A percentile compares a stretch with the other conserved stretches of the same genome.
Evolutionary conservation across 768 basidiomycete genomes (phyloP).

Genomic region (Amylocystis lapponica): DNA sequence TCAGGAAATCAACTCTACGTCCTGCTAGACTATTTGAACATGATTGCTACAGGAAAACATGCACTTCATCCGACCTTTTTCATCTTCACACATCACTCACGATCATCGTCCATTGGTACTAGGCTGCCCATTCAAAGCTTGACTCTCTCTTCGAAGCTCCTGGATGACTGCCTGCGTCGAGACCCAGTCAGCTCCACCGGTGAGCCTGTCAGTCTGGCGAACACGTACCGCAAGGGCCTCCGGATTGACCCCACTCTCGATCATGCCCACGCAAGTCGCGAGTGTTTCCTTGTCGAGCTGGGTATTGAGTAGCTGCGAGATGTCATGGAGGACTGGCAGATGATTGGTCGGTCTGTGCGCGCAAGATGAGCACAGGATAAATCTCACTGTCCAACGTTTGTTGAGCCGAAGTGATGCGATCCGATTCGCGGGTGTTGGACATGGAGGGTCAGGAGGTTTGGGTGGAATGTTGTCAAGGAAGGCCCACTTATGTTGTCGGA

Average conservation of each 20-base stretch:
- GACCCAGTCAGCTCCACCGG: conserved; percentile 9
- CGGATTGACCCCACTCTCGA: conserved; percentile 89
- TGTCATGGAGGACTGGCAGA: conserved; percentile 73
- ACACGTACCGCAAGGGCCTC: conserved; percentile 80
- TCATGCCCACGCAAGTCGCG: conserved; percentile 89
- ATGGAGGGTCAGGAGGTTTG: too few species aligned
- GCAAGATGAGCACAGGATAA: too few species aligned
- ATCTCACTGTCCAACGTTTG: conserved; percentile 9
- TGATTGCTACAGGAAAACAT: too few species aligned
- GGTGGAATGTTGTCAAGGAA: too few species aligned
- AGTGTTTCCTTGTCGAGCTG: conserved; percentile 86
- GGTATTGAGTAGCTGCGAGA: conserved; percentile 85
- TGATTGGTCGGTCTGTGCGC: neutral
- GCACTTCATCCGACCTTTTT: too few species aligned
- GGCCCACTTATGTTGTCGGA: too few species aligned
- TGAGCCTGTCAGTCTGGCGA: neutral
- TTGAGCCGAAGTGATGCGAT: conserved; percentile 39
- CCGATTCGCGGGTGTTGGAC: too few species aligned
- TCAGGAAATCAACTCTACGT: too few species aligned
- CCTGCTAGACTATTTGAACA: too few species aligned
- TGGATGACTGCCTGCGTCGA: conserved; percentile 73
- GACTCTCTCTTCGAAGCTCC: conserved; percentile 71
- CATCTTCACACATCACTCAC: too few species aligned
- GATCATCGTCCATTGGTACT: conserved; percentile 23
- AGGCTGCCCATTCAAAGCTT: conserved; percentile 30